Percentiles rank a stretch among this genome's conserved stretches.
These are phyloP conservation scores for Rhynchosporium graminicola DNA, from an alignment of 2,329 filamentous ascomycete genomes.

Conservation along the genomic window DNA sequence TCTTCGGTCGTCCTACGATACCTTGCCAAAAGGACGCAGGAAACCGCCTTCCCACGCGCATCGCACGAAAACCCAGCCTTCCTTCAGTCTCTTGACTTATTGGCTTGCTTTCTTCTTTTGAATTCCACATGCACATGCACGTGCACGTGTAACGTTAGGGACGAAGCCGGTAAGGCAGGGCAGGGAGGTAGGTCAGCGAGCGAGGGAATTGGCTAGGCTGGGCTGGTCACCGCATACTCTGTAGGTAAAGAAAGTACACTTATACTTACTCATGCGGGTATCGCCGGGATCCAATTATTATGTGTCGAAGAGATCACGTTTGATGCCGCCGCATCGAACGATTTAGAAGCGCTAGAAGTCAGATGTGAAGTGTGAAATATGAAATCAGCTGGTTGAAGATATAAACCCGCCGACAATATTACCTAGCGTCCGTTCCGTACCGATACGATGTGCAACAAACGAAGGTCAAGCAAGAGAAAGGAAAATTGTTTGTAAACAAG, in stretches of 20 bases:
- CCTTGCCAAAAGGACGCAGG: too few species aligned
- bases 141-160: too few species aligned
- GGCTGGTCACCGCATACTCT: neutral
- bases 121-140: neutral
- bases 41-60: too few species aligned
- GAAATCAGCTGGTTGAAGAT: neutral
- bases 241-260: neutral
- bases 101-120: too few species aligned
- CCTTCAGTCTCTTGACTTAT: neutral
- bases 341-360: neutral
- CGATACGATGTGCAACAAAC: constrained; percentile 33
- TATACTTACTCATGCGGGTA: neutral
- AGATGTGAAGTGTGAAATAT: neutral
- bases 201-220: neutral
- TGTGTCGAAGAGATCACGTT: constrained; percentile 2
- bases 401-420: neutral
- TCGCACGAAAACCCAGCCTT: too few species aligned
- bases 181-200: neutral
- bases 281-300: constrained; percentile 6
- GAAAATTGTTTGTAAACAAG: neutral
- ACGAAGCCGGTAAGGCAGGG: too few species aligned
- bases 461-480: neutral
- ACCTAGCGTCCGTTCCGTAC: constrained; percentile 8
- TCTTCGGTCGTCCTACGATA: constrained; percentile 6
- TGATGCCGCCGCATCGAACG: constrained; percentile 1